Percentiles rank a stretch among this genome's conserved stretches.
Conservation (phyloP, 768 basidiomycete species). For the Termitomyces eurrhizus region DNA sequence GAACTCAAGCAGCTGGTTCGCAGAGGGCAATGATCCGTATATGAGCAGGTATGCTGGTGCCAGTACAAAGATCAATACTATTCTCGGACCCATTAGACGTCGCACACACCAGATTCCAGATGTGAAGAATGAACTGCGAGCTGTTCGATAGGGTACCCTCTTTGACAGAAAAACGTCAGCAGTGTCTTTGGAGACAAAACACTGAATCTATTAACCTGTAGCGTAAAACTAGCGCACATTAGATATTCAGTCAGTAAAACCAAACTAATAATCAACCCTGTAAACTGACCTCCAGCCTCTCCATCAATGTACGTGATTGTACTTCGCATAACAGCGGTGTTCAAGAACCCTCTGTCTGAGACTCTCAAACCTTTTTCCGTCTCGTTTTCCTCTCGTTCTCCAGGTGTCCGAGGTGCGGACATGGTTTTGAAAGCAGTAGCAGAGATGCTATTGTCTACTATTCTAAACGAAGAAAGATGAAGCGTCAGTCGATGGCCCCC, state of each 20-base stretch:
- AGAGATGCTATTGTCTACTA: constrained; percentile 73
- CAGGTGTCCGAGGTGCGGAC: constrained; percentile 49
- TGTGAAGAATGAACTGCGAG: constrained; percentile 77
- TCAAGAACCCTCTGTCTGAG: constrained; percentile 76
- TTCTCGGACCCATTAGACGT: background rate
- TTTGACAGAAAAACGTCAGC: constrained; percentile 20
- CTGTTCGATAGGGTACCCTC: constrained; percentile 93
- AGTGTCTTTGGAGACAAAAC: background rate
- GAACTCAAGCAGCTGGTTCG: constrained; percentile 56
- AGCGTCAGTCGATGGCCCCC: background rate
- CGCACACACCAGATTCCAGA: constrained; percentile 55
- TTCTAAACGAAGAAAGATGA: constrained; percentile 39
- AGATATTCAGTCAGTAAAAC: background rate
- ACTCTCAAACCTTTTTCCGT: constrained; percentile 79
- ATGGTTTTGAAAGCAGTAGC: constrained; percentile 83
- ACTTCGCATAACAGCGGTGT: constrained; percentile 77
- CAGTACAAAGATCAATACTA: background rate
- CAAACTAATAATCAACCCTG: background rate
- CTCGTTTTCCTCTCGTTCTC: constrained; percentile 78
- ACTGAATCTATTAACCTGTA: constrained; percentile 49
- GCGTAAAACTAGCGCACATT: constrained; percentile 45
- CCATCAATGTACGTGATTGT: constrained; percentile 91
- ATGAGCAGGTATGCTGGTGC: constrained; percentile 74
- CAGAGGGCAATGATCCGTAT: constrained; percentile 76
- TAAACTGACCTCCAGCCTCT: constrained; percentile 63